Evolutionary conservation across 1,139 yeast genomes (phyloP).

Genomic region (Komagataea norvegica): DNA sequence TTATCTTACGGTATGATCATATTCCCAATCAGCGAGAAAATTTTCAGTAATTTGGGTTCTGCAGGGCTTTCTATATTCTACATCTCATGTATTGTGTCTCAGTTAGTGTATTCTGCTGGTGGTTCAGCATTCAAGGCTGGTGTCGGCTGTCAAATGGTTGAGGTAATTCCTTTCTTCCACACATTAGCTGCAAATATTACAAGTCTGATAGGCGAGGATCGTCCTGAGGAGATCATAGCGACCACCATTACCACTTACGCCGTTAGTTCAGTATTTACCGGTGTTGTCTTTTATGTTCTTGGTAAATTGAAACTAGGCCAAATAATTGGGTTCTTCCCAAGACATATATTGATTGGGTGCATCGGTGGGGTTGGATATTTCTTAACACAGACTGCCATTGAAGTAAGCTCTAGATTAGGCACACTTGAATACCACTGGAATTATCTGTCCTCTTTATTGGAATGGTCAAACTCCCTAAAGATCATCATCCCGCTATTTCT

Average conservation of each 20-base stretch:
- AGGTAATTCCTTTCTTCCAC: constrained; percentile 95
- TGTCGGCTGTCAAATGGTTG: constrained; percentile 96
- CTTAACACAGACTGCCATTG: constrained; percentile 82
- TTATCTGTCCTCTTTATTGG: constrained; percentile 47
- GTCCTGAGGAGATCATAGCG: constrained; percentile 63
- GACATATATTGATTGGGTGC: constrained; percentile 94
- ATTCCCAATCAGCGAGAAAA: constrained; percentile 81
- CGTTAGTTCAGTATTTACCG: constrained; percentile 80
- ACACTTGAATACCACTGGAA: constrained; percentile 59
- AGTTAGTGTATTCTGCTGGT: constrained; percentile 81
- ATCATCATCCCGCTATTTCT: constrained; percentile 70
- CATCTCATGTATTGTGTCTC: constrained; percentile 82
- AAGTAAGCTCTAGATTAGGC: constrained; percentile 79
- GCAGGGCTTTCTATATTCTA: constrained; percentile 93
- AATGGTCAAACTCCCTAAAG: constrained; percentile 44
- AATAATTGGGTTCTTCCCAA: constrained; percentile 88
- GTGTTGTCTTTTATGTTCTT: constrained; percentile 65
- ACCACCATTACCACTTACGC: constrained; percentile 89
- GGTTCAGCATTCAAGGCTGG: constrained; percentile 87
- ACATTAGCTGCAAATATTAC: constrained; percentile 81
- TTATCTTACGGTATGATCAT: constrained; percentile 95
- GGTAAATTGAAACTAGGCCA: constrained; percentile 82
- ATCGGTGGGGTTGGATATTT: constrained; percentile 98
- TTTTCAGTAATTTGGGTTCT: constrained; percentile 76
- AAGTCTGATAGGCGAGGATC: constrained; percentile 47